Evolutionary conservation across 805 yeast genomes (phyloP).

Genomic region (Maudiozyma turicensis): DNA sequence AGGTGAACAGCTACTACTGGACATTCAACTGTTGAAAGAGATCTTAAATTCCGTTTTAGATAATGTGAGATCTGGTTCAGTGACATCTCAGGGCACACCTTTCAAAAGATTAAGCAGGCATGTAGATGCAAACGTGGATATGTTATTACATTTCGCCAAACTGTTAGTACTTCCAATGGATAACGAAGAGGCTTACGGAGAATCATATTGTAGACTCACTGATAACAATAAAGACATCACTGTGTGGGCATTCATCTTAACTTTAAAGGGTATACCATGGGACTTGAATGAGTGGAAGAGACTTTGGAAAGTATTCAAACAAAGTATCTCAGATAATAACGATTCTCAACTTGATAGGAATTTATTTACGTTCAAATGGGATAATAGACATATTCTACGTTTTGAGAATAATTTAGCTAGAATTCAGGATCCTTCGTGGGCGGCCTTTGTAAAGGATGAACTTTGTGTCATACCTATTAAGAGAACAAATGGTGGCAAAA

Average conservation of each 20-base stretch:
- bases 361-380: conserved; percentile 17
- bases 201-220: conserved; percentile 26
- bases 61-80: conserved; percentile 10
- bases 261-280: conserved; percentile 26
- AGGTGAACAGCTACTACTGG: conserved; percentile 76
- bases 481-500: not conserved
- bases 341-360: conserved; percentile 5
- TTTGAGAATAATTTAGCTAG: conserved; percentile 15
- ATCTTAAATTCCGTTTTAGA: conserved; percentile 31
- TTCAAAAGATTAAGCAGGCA: conserved; percentile 22
- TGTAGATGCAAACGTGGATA: conserved; percentile 15
- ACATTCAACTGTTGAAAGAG: conserved; percentile 54
- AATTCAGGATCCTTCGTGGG: conserved; percentile 24
- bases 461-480: conserved; percentile 14
- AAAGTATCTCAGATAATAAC: not conserved
- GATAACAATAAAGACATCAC: conserved; percentile 15
- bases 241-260: conserved; percentile 25
- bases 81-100: conserved; percentile 11
- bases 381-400: conserved; percentile 6
- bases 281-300: conserved; percentile 24
- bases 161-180: conserved; percentile 25
- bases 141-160: conserved; percentile 16
- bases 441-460: conserved; percentile 18
- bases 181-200: conserved; percentile 39
- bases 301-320: conserved; percentile 17